Conservation (phyloP, 257 asterid genomes). For the Jasminum sambac region DNA sequence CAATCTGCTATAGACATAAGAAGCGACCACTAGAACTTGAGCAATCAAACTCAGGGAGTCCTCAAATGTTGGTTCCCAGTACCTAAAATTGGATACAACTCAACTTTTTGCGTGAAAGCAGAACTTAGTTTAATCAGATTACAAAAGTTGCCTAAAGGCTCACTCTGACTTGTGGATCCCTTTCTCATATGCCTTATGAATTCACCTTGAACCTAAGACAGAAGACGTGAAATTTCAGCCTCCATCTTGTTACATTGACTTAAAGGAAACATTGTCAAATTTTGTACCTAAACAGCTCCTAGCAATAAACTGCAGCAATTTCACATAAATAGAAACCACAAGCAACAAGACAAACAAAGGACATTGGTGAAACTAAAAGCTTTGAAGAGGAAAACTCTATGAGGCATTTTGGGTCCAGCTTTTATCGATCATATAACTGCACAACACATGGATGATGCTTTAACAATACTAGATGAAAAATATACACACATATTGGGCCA, state of each 20-base stretch:
- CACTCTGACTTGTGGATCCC: conserved; percentile 96
- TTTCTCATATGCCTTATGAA: conserved; percentile 98
- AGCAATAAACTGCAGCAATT: background rate
- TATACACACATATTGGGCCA: no score
- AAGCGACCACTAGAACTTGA: conserved; percentile 82
- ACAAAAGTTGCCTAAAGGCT: conserved; percentile 32
- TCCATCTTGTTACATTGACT: conserved; percentile 17
- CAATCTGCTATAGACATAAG: conserved; percentile 95
- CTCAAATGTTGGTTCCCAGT: conserved; percentile 95
- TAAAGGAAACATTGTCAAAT: conserved; percentile 6
- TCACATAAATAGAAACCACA: background rate
- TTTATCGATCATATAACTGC: no score
- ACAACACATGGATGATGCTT: no score
- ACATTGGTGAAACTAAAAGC: no score
- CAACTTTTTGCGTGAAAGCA: conserved; percentile 28
- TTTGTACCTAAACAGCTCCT: conserved; percentile 2
- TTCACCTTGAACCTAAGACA: conserved; percentile 84
- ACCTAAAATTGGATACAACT: conserved; percentile 44
- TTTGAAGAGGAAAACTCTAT: no score
- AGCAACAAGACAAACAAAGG: conserved; percentile 1
- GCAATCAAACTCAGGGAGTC: conserved; percentile 98
- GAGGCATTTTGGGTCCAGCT: no score
- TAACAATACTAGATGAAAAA: no score
- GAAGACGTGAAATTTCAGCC: conserved; percentile 32
- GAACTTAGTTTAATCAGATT: conserved; percentile 4